phyloP scores from a whole-genome alignment of 1,284 basidiomycete genomes.

The Leccinum subspadiceum region DNA sequence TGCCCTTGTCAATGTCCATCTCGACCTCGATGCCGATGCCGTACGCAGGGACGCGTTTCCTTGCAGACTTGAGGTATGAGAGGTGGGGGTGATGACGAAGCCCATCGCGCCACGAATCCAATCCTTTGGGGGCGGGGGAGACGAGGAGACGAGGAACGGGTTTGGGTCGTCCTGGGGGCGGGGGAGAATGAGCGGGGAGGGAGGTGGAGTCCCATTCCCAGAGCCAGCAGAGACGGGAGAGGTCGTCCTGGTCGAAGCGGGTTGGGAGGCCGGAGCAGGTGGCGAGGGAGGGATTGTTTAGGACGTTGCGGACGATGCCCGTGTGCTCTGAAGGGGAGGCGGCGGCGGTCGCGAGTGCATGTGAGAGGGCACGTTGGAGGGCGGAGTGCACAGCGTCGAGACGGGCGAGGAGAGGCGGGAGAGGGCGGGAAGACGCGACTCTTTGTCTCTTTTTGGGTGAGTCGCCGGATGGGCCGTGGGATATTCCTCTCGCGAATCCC shows the following conservation, averaged over 20 bases:
- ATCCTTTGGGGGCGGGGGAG: slow-evolving; percentile 46
- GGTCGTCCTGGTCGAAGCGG: slow-evolving; percentile 62
- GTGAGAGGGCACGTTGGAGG: slow-evolving; percentile 75
- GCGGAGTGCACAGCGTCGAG: slow-evolving; percentile 62
- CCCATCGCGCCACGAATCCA: slow-evolving; percentile 82
- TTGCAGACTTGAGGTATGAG: slow-evolving; percentile 62
- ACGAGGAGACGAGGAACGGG: slow-evolving; percentile 58
- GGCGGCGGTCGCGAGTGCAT: slow-evolving; percentile 76
- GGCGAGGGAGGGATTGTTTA: slow-evolving; percentile 68
- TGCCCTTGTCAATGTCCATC: slow-evolving; percentile 76
- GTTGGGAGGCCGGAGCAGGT: slow-evolving; percentile 67
- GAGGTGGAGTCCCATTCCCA: slow-evolving; percentile 77
- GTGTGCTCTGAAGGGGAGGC: slow-evolving; percentile 75
- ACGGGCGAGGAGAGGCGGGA: slow-evolving; percentile 61
- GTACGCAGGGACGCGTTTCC: slow-evolving; percentile 71
- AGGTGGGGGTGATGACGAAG: slow-evolving; percentile 66
- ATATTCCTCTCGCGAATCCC: no score
- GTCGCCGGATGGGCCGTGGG: slow-evolving; percentile 29
- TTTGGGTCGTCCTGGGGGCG: slow-evolving; percentile 55
- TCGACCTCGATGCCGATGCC: slow-evolving; percentile 83
- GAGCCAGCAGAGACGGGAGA: slow-evolving; percentile 77
- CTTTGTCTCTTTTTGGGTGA: slow-evolving; percentile 10
- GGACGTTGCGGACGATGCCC: slow-evolving; percentile 71
- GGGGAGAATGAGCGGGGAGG: slow-evolving; percentile 19
- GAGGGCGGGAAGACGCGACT: slow-evolving; percentile 26